These are phyloP conservation scores for Solioccasus polychromus DNA, from an alignment of 768 basidiomycete genomes.

Conservation along the genomic window DNA sequence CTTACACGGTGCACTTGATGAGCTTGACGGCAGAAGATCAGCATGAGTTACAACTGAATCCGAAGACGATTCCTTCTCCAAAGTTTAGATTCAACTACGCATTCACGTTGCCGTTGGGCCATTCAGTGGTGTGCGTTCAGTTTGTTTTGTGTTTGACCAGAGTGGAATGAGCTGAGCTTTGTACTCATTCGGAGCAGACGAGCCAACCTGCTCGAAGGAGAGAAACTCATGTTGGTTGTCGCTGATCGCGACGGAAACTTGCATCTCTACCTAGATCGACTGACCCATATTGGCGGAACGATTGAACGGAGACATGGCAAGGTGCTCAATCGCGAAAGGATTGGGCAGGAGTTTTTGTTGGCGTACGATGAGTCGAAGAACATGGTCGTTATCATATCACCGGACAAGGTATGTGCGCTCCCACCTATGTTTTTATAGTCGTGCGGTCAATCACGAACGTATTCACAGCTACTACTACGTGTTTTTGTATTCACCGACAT, in stretches of 20 bases:
- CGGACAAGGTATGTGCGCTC: constrained; percentile 34
- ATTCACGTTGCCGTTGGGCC: constrained; percentile 20
- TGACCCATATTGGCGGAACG: constrained; percentile 31
- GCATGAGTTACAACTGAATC: constrained; percentile 26
- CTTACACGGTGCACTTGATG: constrained; percentile 26
- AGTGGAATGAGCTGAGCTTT: constrained; percentile 15
- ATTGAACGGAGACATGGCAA: constrained; percentile 29
- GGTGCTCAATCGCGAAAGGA: constrained; percentile 42
- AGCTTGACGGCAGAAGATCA: constrained; percentile 27
- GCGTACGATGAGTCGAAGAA: constrained; percentile 53
- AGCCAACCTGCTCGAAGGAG: constrained; percentile 42
- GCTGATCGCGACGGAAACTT: constrained; percentile 34
- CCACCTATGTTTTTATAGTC: constrained; percentile 32
- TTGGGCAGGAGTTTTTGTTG: constrained; percentile 43
- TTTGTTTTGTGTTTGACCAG: constrained; percentile 30
- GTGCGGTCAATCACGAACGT: background rate
- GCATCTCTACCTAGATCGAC: constrained; percentile 38
- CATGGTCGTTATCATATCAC: constrained; percentile 45
- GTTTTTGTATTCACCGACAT: constrained; percentile 48
- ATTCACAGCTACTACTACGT: constrained; percentile 34
- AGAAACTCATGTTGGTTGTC: constrained; percentile 42
- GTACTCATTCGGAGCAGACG: constrained; percentile 40
- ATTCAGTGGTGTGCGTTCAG: constrained; percentile 18
- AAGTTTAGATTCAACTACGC: constrained; percentile 12
- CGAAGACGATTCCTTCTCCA: constrained; percentile 21